These are phyloP conservation scores for Saccharum hybrid DNA, from an alignment of 202 grass and related monocot species.

Conservation along the genomic window DNA sequence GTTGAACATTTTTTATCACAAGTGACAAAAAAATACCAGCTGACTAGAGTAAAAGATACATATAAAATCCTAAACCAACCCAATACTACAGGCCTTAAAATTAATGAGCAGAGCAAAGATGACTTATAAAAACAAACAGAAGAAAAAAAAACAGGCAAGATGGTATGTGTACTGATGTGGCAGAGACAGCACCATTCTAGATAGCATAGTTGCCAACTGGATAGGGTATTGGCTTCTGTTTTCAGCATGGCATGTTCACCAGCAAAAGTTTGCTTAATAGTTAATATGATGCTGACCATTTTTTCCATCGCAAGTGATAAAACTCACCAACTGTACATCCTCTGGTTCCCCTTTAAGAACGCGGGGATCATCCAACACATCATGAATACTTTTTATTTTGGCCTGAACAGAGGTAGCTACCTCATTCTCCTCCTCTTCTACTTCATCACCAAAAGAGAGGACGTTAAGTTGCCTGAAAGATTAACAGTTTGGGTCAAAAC, in stretches of 20 bases:
- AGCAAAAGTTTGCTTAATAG: slow-evolving; percentile 20
- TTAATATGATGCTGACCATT: neutral
- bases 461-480: slow-evolving; percentile 84
- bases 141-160: neutral
- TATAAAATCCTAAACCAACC: neutral
- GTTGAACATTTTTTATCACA: neutral
- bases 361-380: slow-evolving; percentile 84
- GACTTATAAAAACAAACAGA: slow-evolving; percentile 1
- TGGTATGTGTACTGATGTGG: slow-evolving; percentile 4
- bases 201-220: slow-evolving; percentile 17
- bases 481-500: slow-evolving; percentile 42
- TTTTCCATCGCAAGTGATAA: slow-evolving; percentile 17
- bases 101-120: neutral
- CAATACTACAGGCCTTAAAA: neutral
- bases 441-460: slow-evolving; percentile 96
- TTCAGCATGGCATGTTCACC: slow-evolving; percentile 15
- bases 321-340: slow-evolving; percentile 62
- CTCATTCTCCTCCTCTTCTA: slow-evolving; percentile 92
- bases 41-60: slow-evolving; percentile 20
- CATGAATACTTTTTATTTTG: slow-evolving; percentile 99
- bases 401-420: slow-evolving; percentile 60
- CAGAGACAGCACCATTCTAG: neutral
- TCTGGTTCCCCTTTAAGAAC: slow-evolving; percentile 80
- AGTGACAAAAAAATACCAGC: slow-evolving; percentile 43
- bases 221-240: slow-evolving; percentile 2